Percentiles rank a stretch among this genome's conserved stretches.
Evolutionary conservation across 192 early-diverging fungal genomes (phyloP).

Genomic region (Entophlyctis helioformis): DNA sequence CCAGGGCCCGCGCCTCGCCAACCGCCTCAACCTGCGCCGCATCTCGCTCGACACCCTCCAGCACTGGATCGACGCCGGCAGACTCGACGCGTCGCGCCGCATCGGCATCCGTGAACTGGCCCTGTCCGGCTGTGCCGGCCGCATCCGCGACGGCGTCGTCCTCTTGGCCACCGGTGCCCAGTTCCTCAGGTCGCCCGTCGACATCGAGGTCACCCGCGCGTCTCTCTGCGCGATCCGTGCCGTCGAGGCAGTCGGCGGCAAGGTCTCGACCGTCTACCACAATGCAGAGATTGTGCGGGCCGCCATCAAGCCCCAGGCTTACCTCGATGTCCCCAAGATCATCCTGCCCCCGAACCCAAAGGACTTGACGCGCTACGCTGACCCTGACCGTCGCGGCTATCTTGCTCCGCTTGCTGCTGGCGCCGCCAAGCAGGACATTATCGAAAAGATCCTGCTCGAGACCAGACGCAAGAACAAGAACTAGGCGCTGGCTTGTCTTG

Average conservation of each 20-base stretch:
- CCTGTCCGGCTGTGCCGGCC: conserved; percentile 50
- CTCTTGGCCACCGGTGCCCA: conserved; percentile 64
- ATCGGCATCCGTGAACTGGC: conserved; percentile 75
- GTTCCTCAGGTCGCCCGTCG: conserved; percentile 60
- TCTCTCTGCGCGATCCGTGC: conserved; percentile 63
- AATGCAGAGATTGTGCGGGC: conserved; percentile 62
- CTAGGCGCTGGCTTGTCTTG: no score
- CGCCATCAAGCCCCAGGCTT: conserved; percentile 69
- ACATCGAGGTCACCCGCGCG: conserved; percentile 77
- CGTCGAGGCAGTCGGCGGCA: conserved; percentile 73
- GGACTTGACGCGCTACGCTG: conserved; percentile 44
- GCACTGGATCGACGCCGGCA: conserved; percentile 77
- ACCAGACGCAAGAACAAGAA: no score
- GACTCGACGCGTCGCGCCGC: conserved; percentile 63
- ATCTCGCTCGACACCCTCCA: conserved; percentile 75
- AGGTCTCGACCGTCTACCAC: conserved; percentile 69
- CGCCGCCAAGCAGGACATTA: conserved; percentile 8
- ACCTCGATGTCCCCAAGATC: conserved; percentile 29
- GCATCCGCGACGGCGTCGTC: conserved; percentile 76
- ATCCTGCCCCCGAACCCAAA: conserved; percentile 5
- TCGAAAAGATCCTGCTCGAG: conserved; percentile 8
- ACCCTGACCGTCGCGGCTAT: conserved; percentile 63
- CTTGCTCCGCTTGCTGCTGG: conserved; percentile 29
- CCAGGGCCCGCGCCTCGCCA: neutral
- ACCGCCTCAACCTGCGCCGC: conserved; percentile 3